These are phyloP conservation scores for Chlorella variabilis DNA, from an alignment of 163 green algal species.

Conservation along the genomic window DNA sequence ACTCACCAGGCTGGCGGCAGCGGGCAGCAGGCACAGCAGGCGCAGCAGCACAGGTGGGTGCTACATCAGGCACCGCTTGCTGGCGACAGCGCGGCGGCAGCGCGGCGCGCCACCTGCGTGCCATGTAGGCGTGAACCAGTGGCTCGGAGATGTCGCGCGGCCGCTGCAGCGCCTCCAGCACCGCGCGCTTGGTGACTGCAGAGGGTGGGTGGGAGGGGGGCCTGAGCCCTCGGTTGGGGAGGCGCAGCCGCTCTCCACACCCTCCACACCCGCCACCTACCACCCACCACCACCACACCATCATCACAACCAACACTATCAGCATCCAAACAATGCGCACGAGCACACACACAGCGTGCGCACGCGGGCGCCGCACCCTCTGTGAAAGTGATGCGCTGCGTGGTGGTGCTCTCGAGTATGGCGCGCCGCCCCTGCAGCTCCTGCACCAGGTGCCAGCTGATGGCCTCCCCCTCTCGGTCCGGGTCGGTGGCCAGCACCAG, in stretches of 20 bases:
- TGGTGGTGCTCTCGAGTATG: neutral
- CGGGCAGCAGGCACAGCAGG: no score
- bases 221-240: neutral
- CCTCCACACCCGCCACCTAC: no score
- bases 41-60: neutral
- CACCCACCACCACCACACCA: no score
- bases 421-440: slow-evolving; percentile 57
- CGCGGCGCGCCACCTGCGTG: slow-evolving; percentile 61
- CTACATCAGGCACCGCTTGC: no score
- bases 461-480: slow-evolving; percentile 95
- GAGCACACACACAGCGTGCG: no score
- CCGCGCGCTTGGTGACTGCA: slow-evolving; percentile 83
- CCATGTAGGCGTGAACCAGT: slow-evolving; percentile 92
- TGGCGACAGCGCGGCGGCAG: no score
- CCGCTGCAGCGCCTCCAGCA: slow-evolving; percentile 69
- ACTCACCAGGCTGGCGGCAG: no score
- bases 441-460: slow-evolving; percentile 93
- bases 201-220: neutral
- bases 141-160: slow-evolving; percentile 66
- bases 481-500: slow-evolving; percentile 95
- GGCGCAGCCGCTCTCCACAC: no score
- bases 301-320: no score
- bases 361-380: neutral
- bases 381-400: slow-evolving; percentile 88
- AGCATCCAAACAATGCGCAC: no score